Evolutionary conservation across 2,329 filamentous ascomycete genomes (phyloP).

Genomic region (Fusarium sterilihyphosum): DNA sequence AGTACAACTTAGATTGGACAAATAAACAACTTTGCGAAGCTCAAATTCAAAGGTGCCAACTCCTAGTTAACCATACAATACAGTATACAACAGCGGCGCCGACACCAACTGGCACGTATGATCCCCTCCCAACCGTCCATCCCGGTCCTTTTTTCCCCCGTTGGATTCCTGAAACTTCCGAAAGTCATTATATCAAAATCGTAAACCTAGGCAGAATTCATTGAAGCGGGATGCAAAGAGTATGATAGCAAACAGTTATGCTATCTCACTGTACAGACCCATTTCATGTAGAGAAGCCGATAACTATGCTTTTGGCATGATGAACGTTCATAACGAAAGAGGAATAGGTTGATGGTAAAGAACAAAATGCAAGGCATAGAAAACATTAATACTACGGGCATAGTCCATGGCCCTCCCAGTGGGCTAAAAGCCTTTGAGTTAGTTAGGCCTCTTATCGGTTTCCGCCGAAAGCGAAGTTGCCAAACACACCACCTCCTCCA

Average conservation of each 20-base stretch:
- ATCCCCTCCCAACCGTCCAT: slow-evolving; percentile 16
- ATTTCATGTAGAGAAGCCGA: neutral
- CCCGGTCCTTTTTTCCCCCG: neutral
- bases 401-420: slow-evolving; percentile 6
- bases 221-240: neutral
- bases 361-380: slow-evolving; percentile 18
- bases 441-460: slow-evolving; percentile 44
- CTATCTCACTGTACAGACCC: neutral
- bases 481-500: slow-evolving; percentile 78
- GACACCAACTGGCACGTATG: slow-evolving; percentile 28
- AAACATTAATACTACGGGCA: slow-evolving; percentile 25
- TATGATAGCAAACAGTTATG: neutral
- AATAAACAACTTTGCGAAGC: slow-evolving; percentile 4
- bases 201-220: neutral
- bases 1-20: neutral
- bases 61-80: slow-evolving; percentile 39
- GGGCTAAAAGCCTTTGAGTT: neutral
- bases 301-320: slow-evolving; percentile 1
- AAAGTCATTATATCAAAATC: slow-evolving; percentile 22
- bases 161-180: slow-evolving; percentile 19
- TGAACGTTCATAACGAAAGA: slow-evolving; percentile 4
- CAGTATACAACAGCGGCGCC: slow-evolving; percentile 36
- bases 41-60: slow-evolving; percentile 32
- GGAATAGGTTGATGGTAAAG: neutral
- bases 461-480: slow-evolving; percentile 70